A percentile compares a stretch with the other conserved stretches of the same genome.
Evolutionary conservation across 306 rosid genomes (phyloP).

Genomic region (Oxytropis ochrocephala): DNA sequence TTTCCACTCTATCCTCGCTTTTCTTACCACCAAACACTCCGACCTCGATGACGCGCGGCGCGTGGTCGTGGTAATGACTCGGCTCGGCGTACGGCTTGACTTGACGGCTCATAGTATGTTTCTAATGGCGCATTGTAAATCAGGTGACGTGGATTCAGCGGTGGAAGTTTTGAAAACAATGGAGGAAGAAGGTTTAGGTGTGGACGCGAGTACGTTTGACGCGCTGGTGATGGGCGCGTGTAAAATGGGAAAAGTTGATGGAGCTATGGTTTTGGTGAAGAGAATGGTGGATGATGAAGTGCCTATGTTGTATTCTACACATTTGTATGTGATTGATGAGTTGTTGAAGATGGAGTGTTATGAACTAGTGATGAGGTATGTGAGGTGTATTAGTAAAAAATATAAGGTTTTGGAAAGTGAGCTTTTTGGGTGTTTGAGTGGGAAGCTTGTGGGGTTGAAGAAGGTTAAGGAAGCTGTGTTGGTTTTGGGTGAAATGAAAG

Average conservation of each 20-base stretch:
- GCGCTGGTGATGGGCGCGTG: conserved; percentile 61
- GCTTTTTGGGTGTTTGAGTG: conserved; percentile 39
- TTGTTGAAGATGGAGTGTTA: conserved; percentile 19
- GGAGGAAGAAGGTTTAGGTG: conserved; percentile 28
- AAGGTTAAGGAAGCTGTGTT: conserved; percentile 29
- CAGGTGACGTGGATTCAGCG: conserved; percentile 28
- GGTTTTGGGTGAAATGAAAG: conserved; percentile 45
- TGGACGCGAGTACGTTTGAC: conserved; percentile 44
- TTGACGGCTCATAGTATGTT: conserved; percentile 28
- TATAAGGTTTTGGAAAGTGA: conserved; percentile 35
- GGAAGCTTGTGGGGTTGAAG: conserved; percentile 24
- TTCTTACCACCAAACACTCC: conserved; percentile 20
- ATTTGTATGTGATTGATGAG: conserved; percentile 26
- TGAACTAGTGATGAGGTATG: conserved; percentile 38
- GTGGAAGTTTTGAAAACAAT: conserved; percentile 27
- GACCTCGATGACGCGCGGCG: conserved; percentile 29
- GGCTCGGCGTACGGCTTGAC: conserved; percentile 26
- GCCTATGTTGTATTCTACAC: conserved; percentile 34
- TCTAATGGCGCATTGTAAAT: conserved; percentile 24
- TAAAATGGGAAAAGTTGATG: conserved; percentile 40
- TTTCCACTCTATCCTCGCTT: conserved; percentile 35
- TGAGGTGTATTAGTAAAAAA: conserved; percentile 31
- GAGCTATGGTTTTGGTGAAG: conserved; percentile 49
- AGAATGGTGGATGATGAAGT: conserved; percentile 61
- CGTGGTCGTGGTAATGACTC: conserved; percentile 37